A percentile compares a stretch with the other conserved stretches of the same genome.
phyloP scores from a whole-genome alignment of 805 yeast genomes.

The Myxozyma lipomycoides region DNA sequence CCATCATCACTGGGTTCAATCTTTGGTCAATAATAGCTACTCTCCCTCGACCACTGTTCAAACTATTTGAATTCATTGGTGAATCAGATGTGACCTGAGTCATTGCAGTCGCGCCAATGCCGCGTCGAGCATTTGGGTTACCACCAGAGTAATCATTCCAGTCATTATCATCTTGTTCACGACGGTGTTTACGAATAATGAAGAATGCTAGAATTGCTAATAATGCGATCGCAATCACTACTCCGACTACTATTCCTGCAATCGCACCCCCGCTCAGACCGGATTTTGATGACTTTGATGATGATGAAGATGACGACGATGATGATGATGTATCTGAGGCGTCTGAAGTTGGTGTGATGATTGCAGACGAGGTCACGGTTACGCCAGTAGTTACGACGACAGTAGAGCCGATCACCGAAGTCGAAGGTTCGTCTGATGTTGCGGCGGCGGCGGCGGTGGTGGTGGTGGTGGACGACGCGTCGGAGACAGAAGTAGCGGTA shows the following conservation, averaged over 20 bases:
- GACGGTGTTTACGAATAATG: constrained; percentile 43
- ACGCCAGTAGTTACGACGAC: constrained; percentile 4
- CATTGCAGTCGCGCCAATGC: constrained; percentile 4
- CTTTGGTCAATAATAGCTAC: constrained; percentile 53
- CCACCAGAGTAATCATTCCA: constrained; percentile 19
- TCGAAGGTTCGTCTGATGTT: background rate
- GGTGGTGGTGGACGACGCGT: constrained; percentile 21
- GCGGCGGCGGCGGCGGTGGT: constrained; percentile 20
- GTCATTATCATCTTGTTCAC: constrained; percentile 34
- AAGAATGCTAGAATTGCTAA: constrained; percentile 44
- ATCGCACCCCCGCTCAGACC: constrained; percentile 48
- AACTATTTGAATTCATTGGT: background rate
- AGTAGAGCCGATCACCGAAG: constrained; percentile 11
- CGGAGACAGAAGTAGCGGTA: constrained; percentile 19
- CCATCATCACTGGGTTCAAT: constrained; percentile 70
- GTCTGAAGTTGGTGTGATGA: constrained; percentile 12
- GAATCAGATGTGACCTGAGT: constrained; percentile 1
- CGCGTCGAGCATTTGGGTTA: background rate
- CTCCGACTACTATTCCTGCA: constrained; percentile 60
- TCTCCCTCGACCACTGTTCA: constrained; percentile 22
- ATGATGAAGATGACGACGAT: constrained; percentile 31
- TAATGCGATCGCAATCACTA: constrained; percentile 44
- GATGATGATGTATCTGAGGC: constrained; percentile 24
- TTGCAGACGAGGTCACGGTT: constrained; percentile 3
- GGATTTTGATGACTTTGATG: constrained; percentile 17